Conservation (phyloP, 2,329 filamentous ascomycete genomes). For the Verticillium zaregamsianum region DNA sequence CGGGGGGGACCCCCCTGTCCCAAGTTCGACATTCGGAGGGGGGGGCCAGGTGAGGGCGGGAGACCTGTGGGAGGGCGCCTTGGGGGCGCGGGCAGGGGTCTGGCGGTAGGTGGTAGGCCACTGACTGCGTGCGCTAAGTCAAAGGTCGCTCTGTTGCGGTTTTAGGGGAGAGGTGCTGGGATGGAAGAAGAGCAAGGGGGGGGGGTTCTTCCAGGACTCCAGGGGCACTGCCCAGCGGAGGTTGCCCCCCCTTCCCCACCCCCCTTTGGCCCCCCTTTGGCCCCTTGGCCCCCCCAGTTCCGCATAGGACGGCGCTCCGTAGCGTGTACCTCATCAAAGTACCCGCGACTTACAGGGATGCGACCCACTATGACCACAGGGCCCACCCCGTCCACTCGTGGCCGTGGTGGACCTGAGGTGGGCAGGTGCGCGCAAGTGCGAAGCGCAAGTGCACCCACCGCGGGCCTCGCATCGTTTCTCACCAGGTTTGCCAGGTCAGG, state of each 20-base stretch:
- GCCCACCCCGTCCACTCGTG: conserved; percentile 8
- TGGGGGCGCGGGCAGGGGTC: conserved; percentile 2
- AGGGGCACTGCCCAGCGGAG: not conserved
- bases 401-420: not conserved
- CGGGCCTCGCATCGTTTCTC: not conserved
- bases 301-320: not conserved
- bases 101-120: conserved; percentile 7
- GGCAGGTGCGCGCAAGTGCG: not conserved
- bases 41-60: not conserved
- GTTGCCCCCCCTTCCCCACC: not conserved
- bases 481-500: not conserved
- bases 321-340: conserved; percentile 6
- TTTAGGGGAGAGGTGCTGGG: not conserved
- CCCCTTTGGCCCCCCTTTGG: not conserved
- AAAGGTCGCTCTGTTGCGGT: not conserved
- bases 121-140: not conserved
- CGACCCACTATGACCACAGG: conserved; percentile 1
- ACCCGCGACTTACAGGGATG: conserved; percentile 11
- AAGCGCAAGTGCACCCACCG: not conserved
- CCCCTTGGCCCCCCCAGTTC: not conserved
- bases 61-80: not conserved
- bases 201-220: not conserved
- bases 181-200: not conserved
- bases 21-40: conserved; percentile 1
- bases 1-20: not conserved